These are phyloP conservation scores for Exutisphaerella laricina DNA, from an alignment of 2,329 filamentous ascomycete species.

Conservation along the genomic window DNA sequence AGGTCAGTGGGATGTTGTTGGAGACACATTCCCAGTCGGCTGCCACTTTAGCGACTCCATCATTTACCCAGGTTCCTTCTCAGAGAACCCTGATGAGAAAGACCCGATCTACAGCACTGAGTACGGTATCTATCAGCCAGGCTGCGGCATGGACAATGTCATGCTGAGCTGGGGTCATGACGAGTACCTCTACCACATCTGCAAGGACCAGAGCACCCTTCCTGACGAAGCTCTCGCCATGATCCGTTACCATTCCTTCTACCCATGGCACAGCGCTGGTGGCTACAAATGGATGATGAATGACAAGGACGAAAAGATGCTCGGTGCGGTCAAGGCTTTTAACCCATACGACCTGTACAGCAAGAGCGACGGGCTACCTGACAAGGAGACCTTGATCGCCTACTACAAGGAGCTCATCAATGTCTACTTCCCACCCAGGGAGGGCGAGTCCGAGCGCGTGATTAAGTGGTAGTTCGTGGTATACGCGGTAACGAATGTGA, in stretches of 20 bases:
- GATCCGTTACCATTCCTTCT: conserved; percentile 91
- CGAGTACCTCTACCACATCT: conserved; percentile 80
- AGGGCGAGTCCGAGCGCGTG: conserved; percentile 44
- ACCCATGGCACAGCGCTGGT: conserved; percentile 80
- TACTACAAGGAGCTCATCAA: conserved; percentile 72
- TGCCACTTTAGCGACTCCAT: conserved; percentile 69
- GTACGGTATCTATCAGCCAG: conserved; percentile 71
- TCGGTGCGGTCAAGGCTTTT: conserved; percentile 76
- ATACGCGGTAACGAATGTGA: not conserved
- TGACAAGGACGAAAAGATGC: conserved; percentile 71
- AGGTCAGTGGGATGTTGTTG: conserved; percentile 91
- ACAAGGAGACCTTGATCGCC: conserved; percentile 69
- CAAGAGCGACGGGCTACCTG: conserved; percentile 78
- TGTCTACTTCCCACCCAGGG: conserved; percentile 49
- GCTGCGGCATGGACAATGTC: conserved; percentile 78
- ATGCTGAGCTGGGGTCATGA: conserved; percentile 91
- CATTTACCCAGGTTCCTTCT: conserved; percentile 76
- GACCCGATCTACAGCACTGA: conserved; percentile 69
- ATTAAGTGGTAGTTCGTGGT: conserved; percentile 56
- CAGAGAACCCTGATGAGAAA: conserved; percentile 65
- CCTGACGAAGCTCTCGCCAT: conserved; percentile 81
- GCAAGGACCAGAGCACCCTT: conserved; percentile 73
- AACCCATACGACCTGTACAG: conserved; percentile 91
- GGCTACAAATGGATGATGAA: conserved; percentile 81
- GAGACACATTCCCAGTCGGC: conserved; percentile 76